A percentile compares a stretch with the other conserved stretches of the same genome.
Evolutionary conservation across 768 basidiomycete species (phyloP).

Genomic region (Sporobolomyces roseus): DNA sequence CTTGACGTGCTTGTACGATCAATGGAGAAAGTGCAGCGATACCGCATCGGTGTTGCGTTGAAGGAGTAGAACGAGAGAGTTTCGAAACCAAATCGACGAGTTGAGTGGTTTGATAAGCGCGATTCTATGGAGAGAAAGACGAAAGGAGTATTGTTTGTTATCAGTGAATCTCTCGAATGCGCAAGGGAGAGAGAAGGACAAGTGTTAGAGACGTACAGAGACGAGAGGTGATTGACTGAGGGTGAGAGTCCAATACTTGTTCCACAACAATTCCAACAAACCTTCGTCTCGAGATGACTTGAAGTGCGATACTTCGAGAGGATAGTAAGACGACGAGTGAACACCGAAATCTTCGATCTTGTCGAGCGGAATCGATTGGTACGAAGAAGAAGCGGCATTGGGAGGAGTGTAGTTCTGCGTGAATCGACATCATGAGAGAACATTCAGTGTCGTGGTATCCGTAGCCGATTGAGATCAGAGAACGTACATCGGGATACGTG

Average conservation of each 20-base stretch:
- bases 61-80: conserved; percentile 51
- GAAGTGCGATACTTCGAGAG: conserved; percentile 89
- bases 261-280: conserved; percentile 86
- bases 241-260: conserved; percentile 99
- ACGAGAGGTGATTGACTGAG: conserved; percentile 87
- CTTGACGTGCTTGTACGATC: conserved; percentile 47
- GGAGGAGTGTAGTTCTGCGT: conserved; percentile 82
- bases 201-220: conserved; percentile 65
- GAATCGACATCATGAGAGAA: no score
- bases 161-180: no score
- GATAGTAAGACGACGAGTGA: conserved; percentile 94
- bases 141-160: background rate
- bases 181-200: no score
- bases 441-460: no score
- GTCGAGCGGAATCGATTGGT: conserved; percentile 90
- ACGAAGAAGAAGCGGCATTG: conserved; percentile 64
- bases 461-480: no score
- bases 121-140: conserved; percentile 61
- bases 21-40: conserved; percentile 58
- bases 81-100: conserved; percentile 86
- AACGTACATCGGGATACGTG: conserved; percentile 73
- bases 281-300: conserved; percentile 84
- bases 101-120: conserved; percentile 88
- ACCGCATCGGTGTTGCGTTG: conserved; percentile 39
- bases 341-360: conserved; percentile 99